Base-by-base conservation (phyloP, 768 basidiomycete genomes). In the Lactarius akahatsu region DNA sequence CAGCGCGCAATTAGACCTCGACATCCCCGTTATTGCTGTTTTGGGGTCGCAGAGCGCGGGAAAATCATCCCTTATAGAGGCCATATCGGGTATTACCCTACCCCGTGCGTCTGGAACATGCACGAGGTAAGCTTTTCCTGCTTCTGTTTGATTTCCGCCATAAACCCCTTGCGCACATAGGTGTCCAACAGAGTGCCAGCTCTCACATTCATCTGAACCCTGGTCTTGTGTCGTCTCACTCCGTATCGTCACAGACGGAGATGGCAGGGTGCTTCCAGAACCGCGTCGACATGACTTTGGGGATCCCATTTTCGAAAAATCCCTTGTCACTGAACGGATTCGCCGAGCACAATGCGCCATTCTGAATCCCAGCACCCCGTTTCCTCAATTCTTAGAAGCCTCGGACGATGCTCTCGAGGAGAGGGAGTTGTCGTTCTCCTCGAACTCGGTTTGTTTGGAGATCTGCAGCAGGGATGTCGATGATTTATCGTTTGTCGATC, bases 51-150 rank as follows among this genome's bases (percentile, higher is more conserved):
- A 92, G 70, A 88, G 86, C 50, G 88, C 87, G 0, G 90, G 90
- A 0, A 91, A 91, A 70, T 90, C 88, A 0, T 91, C 90, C 0
- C 79, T 91, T 2, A 91, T 92, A 13, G 90, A 92, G 71, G 83
- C 87, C 0, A 90, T 92, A 45, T 89, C 88, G 0, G 88, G 89
- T 0, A 84, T 91, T 11, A 88, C 82, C 0, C 77, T 91, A 0
- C 90, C 90, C 15, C 82, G 89, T 7, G 87, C 87, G 0, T 79
- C 84, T 28, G 90, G 90, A 0, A 91, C 90, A 0, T 91, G 90
- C 66, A 92, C 90, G 0, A 80, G 90, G 90, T 86, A 67, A 57
- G 41, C 23, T 3, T n/a, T 52, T 6, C 50, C 50, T 26, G 6
- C 50, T 13, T 26, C 26, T 52, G 50, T 52, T 26, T 26, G 58